Evolutionary conservation across 768 basidiomycete genomes (phyloP).

Genomic region (Agaricus blazei): DNA sequence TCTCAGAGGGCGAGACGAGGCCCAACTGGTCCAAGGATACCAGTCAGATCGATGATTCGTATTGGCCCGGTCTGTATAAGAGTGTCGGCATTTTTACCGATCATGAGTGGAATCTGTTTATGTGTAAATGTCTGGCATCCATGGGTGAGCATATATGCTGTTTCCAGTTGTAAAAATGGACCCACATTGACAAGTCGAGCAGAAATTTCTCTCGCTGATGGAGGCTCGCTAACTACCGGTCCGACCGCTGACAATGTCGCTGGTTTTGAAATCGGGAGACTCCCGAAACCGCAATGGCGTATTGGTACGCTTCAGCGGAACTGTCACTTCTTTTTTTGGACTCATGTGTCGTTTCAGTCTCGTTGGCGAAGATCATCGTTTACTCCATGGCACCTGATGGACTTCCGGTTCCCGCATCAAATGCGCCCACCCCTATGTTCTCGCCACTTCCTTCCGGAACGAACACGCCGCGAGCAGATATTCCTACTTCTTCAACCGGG

Average conservation of each 20-base stretch:
- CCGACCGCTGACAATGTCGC: slow-evolving; percentile 70
- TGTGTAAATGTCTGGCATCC: slow-evolving; percentile 83
- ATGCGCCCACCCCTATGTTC: slow-evolving; percentile 64
- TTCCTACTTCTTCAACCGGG: slow-evolving; percentile 31
- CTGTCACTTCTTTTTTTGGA: not conserved
- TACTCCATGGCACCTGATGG: slow-evolving; percentile 82
- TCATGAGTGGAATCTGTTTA: slow-evolving; percentile 78
- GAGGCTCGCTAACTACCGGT: slow-evolving; percentile 71
- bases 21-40: slow-evolving; percentile 48
- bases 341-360: slow-evolving; percentile 37
- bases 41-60: slow-evolving; percentile 16
- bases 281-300: slow-evolving; percentile 70
- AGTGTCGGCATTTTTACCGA: slow-evolving; percentile 87
- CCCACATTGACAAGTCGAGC: slow-evolving; percentile 6
- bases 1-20: slow-evolving; percentile 56
- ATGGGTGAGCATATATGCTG: slow-evolving; percentile 51
- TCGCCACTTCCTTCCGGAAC: slow-evolving; percentile 66
- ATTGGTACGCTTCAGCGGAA: slow-evolving; percentile 45
- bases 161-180: not conserved
- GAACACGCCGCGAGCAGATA: slow-evolving; percentile 48
- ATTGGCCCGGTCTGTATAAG: slow-evolving; percentile 74
- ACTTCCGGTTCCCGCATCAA: slow-evolving; percentile 50
- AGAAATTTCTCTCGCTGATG: slow-evolving; percentile 72
- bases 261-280: slow-evolving; percentile 66
- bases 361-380: slow-evolving; percentile 79